Percentiles rank a stretch among this genome's conserved stretches.
Conservation (phyloP, 495 filamentous ascomycete species). For the Lasiosphaeriaceae sp. region DNA sequence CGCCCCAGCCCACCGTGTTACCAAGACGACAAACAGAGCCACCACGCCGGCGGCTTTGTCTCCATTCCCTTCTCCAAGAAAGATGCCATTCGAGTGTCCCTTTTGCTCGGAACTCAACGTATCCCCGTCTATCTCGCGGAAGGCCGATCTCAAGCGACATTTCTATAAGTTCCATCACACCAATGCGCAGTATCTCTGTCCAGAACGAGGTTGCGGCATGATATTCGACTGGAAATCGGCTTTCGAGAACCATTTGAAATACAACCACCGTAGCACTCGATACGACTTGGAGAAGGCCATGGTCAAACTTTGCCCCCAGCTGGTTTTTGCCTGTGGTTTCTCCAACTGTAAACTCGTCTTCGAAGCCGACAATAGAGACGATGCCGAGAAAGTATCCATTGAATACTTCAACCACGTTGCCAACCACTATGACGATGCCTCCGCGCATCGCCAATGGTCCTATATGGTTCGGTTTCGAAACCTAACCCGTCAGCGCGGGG, state of each 20-base stretch:
- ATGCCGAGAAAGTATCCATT: slow-evolving; percentile 7
- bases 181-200: slow-evolving; percentile 23
- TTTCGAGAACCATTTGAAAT: slow-evolving; percentile 21
- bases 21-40: slow-evolving; percentile 1
- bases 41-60: slow-evolving; percentile 3
- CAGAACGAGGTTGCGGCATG: slow-evolving; percentile 15
- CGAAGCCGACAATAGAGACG: slow-evolving; percentile 16
- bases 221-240: slow-evolving; percentile 24
- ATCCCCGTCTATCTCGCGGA: slow-evolving; percentile 14
- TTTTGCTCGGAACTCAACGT: slow-evolving; percentile 24
- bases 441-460: slow-evolving; percentile 19
- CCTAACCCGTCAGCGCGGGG: slow-evolving; percentile 17
- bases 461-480: slow-evolving; percentile 23
- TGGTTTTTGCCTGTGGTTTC: slow-evolving; percentile 28
- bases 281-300: slow-evolving; percentile 10
- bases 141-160: slow-evolving; percentile 25
- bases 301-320: slow-evolving; percentile 16
- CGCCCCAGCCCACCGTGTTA: neutral
- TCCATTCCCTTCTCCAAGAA: slow-evolving; percentile 9
- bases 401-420: slow-evolving; percentile 26
- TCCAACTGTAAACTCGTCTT: slow-evolving; percentile 21
- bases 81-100: slow-evolving; percentile 20
- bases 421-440: slow-evolving; percentile 21
- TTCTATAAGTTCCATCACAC: slow-evolving; percentile 21
- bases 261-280: slow-evolving; percentile 13